Percentiles rank a stretch among this genome's conserved stretches.
These are phyloP conservation scores for Paraphaeosphaeria minitans DNA, from an alignment of 2,329 filamentous ascomycete species.

Conservation along the genomic window DNA sequence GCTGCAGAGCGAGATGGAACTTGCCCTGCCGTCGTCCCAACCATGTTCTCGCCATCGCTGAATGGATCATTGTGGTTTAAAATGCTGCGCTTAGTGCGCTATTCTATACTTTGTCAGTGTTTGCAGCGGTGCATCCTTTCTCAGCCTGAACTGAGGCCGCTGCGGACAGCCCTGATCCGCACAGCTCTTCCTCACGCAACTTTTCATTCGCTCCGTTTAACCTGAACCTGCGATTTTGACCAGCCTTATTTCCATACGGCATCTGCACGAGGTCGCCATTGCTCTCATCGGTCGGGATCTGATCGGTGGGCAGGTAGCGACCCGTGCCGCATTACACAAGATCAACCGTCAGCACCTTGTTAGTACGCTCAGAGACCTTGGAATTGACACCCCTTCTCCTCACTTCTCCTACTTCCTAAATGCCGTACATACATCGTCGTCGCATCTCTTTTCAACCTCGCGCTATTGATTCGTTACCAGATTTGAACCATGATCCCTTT, in stretches of 20 bases:
- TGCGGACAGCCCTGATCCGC: neutral
- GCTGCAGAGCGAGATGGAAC: neutral
- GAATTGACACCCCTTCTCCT: neutral
- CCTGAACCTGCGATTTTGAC: neutral
- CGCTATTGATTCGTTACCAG: slow-evolving; percentile 18
- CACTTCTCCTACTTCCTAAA: slow-evolving; percentile 2
- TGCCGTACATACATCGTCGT: slow-evolving; percentile 14
- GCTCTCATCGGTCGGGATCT: slow-evolving; percentile 1
- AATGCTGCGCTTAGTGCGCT: neutral
- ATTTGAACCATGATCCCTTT: slow-evolving; percentile 9
- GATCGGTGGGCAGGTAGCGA: slow-evolving; percentile 4
- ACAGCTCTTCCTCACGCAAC: no score
- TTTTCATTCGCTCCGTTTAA: neutral
- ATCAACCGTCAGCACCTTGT: neutral
- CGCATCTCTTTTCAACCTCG: slow-evolving; percentile 9
- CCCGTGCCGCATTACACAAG: neutral
- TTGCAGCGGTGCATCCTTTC: neutral
- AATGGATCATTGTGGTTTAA: neutral
- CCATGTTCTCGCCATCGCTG: neutral
- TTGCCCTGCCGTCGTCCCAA: neutral
- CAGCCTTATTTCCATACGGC: neutral
- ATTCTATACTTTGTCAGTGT: neutral
- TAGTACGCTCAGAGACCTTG: neutral
- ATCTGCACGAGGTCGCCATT: slow-evolving; percentile 7
- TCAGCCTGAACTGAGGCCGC: neutral